Percentiles rank a stretch among this genome's conserved stretches.
These are phyloP conservation scores for Skeletonema costatum DNA, from an alignment of 108 stramenopile species.

Conservation along the genomic window DNA sequence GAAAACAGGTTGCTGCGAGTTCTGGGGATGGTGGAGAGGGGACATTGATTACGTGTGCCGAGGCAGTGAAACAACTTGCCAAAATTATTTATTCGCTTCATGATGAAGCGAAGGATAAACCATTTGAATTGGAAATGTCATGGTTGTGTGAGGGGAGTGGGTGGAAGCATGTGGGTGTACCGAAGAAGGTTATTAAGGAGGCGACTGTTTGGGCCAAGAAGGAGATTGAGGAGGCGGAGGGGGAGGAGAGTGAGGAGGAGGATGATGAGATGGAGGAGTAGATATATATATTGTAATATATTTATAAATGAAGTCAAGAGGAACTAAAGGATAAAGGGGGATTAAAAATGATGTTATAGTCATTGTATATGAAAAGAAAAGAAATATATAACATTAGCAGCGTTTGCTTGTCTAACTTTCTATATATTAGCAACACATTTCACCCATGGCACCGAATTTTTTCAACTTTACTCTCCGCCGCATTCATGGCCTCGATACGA, in stretches of 20 bases:
- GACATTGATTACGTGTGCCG: constrained; percentile 34
- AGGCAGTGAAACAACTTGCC: constrained; percentile 95
- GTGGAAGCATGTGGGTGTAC: constrained; percentile 90
- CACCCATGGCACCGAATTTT: not conserved
- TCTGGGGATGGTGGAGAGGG: constrained; percentile 4
- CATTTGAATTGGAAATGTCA: constrained; percentile 96
- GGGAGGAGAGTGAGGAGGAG: constrained; percentile 83
- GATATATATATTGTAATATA: not conserved
- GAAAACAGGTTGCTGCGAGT: constrained; percentile 39
- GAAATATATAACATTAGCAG: too few relatives aligned
- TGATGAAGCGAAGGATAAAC: constrained; percentile 96
- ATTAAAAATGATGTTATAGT: not conserved
- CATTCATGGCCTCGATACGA: constrained; percentile 9
- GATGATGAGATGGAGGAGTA: constrained; percentile 82
- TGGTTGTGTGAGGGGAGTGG: constrained; percentile 92
- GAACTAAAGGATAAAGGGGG: not conserved
- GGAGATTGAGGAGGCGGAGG: constrained; percentile 88
- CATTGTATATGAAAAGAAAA: not conserved
- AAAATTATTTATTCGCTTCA: constrained; percentile 93
- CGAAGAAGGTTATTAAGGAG: constrained; percentile 76
- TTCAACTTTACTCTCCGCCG: not conserved
- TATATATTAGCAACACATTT: constrained; percentile 21
- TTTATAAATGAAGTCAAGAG: not conserved
- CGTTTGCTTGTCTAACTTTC: not conserved
- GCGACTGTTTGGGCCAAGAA: constrained; percentile 88